These are phyloP conservation scores for Escovopsis sp. DNA, from an alignment of 2,329 filamentous ascomycete species.

Conservation along the genomic window DNA sequence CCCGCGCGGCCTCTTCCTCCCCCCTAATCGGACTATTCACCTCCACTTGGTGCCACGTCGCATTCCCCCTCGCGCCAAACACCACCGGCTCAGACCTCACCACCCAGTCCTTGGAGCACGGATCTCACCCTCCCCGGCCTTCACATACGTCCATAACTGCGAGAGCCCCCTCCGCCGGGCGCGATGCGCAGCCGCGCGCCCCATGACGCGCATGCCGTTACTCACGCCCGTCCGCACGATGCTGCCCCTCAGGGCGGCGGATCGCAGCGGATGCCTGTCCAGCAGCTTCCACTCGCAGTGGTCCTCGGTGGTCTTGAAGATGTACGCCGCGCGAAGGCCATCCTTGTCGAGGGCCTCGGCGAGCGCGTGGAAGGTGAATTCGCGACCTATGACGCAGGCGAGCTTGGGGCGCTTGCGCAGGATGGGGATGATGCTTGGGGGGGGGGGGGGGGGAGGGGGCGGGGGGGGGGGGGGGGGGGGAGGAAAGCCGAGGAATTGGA, in stretches of 20 bases:
- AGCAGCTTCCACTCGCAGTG: too few relatives aligned
- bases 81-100: slow-evolving; percentile 2
- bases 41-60: slow-evolving; percentile 2
- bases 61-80: neutral
- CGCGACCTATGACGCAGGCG: neutral
- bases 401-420: neutral
- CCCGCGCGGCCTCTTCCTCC: slow-evolving; percentile 4
- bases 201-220: slow-evolving; percentile 4
- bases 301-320: neutral
- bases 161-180: too few relatives aligned
- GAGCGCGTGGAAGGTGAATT: slow-evolving; percentile 2
- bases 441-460: slow-evolving; percentile 2
- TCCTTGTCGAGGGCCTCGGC: slow-evolving; percentile 1
- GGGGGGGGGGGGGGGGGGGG: too few relatives aligned
- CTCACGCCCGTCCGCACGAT: slow-evolving; percentile 3
- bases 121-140: too few relatives aligned
- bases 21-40: slow-evolving; percentile 7
- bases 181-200: too few relatives aligned
- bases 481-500: slow-evolving; percentile 9
- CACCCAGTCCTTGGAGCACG: slow-evolving; percentile 5
- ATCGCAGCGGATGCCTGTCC: neutral
- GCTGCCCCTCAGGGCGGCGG: neutral
- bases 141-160: too few relatives aligned
- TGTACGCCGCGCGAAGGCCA: slow-evolving; percentile 5
- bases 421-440: neutral